phyloP scores from a whole-genome alignment of 495 filamentous ascomycete species.

The Hypoxylon cercidicola region DNA sequence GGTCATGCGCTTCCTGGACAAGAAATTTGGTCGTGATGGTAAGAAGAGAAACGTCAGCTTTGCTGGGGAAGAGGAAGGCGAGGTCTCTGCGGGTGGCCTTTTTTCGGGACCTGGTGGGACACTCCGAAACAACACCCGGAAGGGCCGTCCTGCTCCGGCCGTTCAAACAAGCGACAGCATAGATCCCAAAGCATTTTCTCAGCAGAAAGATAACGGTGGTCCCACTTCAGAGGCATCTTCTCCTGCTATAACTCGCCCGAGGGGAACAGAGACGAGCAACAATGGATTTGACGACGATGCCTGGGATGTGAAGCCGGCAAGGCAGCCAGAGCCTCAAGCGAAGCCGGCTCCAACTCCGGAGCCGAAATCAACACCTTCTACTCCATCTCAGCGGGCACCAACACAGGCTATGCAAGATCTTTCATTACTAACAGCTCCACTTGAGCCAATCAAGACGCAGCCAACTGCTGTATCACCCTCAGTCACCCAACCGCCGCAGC shows the following conservation, averaged over 20 bases:
- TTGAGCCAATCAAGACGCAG: slow-evolving; percentile 76
- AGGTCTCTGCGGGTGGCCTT: slow-evolving; percentile 66
- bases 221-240: slow-evolving; percentile 62
- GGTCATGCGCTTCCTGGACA: slow-evolving; percentile 89
- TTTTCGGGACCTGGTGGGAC: slow-evolving; percentile 92
- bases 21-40: slow-evolving; percentile 76
- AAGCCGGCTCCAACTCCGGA: slow-evolving; percentile 42
- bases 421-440: slow-evolving; percentile 76
- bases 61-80: slow-evolving; percentile 58
- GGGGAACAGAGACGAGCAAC: slow-evolving; percentile 61
- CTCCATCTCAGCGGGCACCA: slow-evolving; percentile 61
- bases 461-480: slow-evolving; percentile 56
- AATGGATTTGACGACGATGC: slow-evolving; percentile 95
- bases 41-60: slow-evolving; percentile 72
- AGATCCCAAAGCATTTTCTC: slow-evolving; percentile 85
- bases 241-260: slow-evolving; percentile 48
- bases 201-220: slow-evolving; percentile 56
- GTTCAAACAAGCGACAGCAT: slow-evolving; percentile 86
- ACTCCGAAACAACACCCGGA: slow-evolving; percentile 93
- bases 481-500: slow-evolving; percentile 55
- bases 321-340: slow-evolving; percentile 57
- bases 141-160: slow-evolving; percentile 85
- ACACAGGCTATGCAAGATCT: slow-evolving; percentile 83
- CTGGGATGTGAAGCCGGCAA: slow-evolving; percentile 96
- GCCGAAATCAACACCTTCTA: slow-evolving; percentile 45